Evolutionary conservation across 2,329 filamentous ascomycete species (phyloP).

Genomic region (Purpureocillium takamizusanense): DNA sequence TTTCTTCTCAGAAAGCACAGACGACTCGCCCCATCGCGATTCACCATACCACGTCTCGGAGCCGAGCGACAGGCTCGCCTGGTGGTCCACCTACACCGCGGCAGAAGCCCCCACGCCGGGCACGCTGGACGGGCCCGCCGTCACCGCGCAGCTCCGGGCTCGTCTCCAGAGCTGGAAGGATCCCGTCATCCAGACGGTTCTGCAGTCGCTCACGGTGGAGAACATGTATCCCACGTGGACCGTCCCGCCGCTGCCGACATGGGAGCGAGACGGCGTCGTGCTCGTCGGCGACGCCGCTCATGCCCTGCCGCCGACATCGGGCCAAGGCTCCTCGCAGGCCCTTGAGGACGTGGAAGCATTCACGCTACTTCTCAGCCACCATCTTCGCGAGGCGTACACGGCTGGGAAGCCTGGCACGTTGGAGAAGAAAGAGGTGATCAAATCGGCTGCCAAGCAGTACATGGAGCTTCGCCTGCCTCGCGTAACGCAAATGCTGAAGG

Average conservation of each 20-base stretch:
- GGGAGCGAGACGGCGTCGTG: constrained; percentile 12
- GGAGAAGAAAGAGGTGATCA: constrained; percentile 7
- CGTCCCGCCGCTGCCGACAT: constrained; percentile 9
- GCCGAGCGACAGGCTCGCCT: constrained; percentile 8
- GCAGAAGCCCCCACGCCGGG: constrained; percentile 7
- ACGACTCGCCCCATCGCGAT: constrained; percentile 7
- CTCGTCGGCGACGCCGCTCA: constrained; percentile 13
- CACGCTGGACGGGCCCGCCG: constrained; percentile 8
- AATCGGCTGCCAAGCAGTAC: constrained; percentile 10
- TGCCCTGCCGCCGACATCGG: constrained; percentile 11
- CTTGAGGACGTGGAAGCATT: constrained; percentile 12
- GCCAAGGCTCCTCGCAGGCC: constrained; percentile 12
- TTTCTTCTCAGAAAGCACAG: constrained; percentile 8
- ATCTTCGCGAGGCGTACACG: constrained; percentile 4
- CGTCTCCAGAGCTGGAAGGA: constrained; percentile 11
- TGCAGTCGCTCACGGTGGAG: constrained; percentile 4
- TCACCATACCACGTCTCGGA: constrained; percentile 10
- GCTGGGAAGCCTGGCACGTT: neutral
- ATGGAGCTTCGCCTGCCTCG: constrained; percentile 9
- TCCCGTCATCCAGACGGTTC: constrained; percentile 9
- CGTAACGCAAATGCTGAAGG: constrained; percentile 9
- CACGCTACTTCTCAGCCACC: constrained; percentile 8
- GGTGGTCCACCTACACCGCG: constrained; percentile 12
- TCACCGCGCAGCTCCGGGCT: constrained; percentile 8
- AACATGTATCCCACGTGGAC: constrained; percentile 14